These are phyloP conservation scores for Cercophora scortea DNA, from an alignment of 495 filamentous ascomycete genomes.

Conservation along the genomic window DNA sequence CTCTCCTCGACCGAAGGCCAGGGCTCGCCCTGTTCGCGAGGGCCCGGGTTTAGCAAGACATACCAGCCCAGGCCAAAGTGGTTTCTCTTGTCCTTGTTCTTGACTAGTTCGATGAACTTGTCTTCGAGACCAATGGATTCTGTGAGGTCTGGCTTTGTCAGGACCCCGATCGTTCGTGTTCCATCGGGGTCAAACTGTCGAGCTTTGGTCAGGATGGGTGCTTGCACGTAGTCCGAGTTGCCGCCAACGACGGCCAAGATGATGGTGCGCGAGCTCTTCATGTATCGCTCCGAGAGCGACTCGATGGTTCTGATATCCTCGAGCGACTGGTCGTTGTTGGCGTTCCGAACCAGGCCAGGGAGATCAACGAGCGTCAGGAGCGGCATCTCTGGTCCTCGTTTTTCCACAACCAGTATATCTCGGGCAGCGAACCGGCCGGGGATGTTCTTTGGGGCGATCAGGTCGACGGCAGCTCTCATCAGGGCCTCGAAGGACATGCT, in stretches of 20 bases:
- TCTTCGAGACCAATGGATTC: slow-evolving; percentile 36
- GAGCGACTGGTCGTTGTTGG: slow-evolving; percentile 38
- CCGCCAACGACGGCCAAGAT: slow-evolving; percentile 47
- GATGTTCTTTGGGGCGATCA: slow-evolving; percentile 31
- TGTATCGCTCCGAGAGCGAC: slow-evolving; percentile 39
- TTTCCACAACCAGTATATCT: slow-evolving; percentile 45
- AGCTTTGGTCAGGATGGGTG: slow-evolving; percentile 38
- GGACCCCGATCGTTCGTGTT: slow-evolving; percentile 39
- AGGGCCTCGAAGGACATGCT: slow-evolving; percentile 25
- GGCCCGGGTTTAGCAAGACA: slow-evolving; percentile 46
- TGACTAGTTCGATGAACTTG: slow-evolving; percentile 44
- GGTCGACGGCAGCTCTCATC: slow-evolving; percentile 26
- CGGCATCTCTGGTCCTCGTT: slow-evolving; percentile 44
- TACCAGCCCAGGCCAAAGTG: slow-evolving; percentile 57
- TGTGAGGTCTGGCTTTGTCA: slow-evolving; percentile 46
- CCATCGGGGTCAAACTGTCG: slow-evolving; percentile 37
- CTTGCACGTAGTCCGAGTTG: slow-evolving; percentile 43
- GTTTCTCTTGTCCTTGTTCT: slow-evolving; percentile 47
- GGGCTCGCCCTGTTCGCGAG: slow-evolving; percentile 27
- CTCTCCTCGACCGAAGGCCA: slow-evolving; percentile 26
- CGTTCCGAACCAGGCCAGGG: slow-evolving; percentile 43
- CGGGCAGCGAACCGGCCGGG: slow-evolving; percentile 31
- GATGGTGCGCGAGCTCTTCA: slow-evolving; percentile 42
- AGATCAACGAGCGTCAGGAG: slow-evolving; percentile 51
- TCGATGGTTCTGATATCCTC: slow-evolving; percentile 40